Conservation (phyloP, 768 basidiomycete species). For the Astraeus odoratus region DNA sequence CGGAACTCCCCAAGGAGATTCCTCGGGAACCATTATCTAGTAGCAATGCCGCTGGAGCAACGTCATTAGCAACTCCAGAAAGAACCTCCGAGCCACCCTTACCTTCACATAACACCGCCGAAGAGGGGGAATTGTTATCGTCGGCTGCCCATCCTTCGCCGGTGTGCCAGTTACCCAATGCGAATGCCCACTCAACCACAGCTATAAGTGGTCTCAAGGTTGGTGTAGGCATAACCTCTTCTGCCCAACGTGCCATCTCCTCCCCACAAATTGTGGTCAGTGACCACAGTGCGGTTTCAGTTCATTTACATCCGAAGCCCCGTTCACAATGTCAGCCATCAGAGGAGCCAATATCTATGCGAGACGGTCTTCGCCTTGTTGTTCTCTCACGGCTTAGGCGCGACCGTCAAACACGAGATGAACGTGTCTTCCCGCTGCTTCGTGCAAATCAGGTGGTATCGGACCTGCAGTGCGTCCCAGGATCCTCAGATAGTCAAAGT, state of each 20-base stretch:
- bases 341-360: constrained; percentile 32
- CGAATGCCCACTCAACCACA: constrained; percentile 10
- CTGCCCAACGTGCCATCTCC: constrained; percentile 7
- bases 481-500: constrained; percentile 32
- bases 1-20: constrained; percentile 3
- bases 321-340: constrained; percentile 9
- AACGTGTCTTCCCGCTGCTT: constrained; percentile 58
- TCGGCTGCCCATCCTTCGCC: constrained; percentile 10
- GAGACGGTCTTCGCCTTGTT: constrained; percentile 57
- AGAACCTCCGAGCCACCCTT: constrained; percentile 8
- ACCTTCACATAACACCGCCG: constrained; percentile 5
- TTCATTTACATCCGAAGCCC: constrained; percentile 2
- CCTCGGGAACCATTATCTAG: constrained; percentile 7
- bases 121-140: constrained; percentile 4
- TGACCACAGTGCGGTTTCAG: constrained; percentile 17
- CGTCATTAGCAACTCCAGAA: constrained; percentile 6
- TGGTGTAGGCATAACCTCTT: constrained; percentile 3
- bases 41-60: constrained; percentile 2
- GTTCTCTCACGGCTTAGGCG: constrained; percentile 53
- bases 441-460: constrained; percentile 48
- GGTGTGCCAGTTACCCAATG: constrained; percentile 10
- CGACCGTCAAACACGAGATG: constrained; percentile 55
- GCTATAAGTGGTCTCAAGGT: constrained; percentile 4
- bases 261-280: constrained; percentile 24
- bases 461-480: constrained; percentile 20